These are phyloP conservation scores for Jamesozyma spencerorum DNA, from an alignment of 805 yeast genomes.

Conservation along the genomic window DNA sequence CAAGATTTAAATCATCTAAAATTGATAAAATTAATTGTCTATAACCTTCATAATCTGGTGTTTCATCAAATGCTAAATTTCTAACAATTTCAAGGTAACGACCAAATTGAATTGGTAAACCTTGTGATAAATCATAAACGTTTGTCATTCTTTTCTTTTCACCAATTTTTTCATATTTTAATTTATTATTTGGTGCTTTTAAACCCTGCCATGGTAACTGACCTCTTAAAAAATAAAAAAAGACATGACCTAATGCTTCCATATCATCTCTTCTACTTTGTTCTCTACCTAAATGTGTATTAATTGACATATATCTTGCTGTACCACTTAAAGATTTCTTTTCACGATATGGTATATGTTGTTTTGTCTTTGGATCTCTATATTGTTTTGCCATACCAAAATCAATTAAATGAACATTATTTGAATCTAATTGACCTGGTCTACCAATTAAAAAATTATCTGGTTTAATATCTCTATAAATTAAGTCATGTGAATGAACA, in stretches of 20 bases:
- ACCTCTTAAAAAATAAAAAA: conserved; percentile 69
- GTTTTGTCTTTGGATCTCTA: conserved; percentile 70
- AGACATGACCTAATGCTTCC: conserved; percentile 75
- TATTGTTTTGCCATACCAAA: conserved; percentile 85
- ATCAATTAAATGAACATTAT: conserved; percentile 65
- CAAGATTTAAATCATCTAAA: conserved; percentile 57
- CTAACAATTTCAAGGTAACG: conserved; percentile 85
- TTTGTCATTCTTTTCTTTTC: conserved; percentile 89
- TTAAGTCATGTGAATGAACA: conserved; percentile 67
- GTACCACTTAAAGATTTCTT: conserved; percentile 75
- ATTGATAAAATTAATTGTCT: conserved; percentile 71
- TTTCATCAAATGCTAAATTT: conserved; percentile 81
- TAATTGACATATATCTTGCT: conserved; percentile 80
- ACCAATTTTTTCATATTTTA: conserved; percentile 88
- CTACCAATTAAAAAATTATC: conserved; percentile 57
- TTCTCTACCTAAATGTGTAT: conserved; percentile 80
- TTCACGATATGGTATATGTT: conserved; percentile 76
- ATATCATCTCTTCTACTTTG: conserved; percentile 77
- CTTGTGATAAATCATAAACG: conserved; percentile 75
- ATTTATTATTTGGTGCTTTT: conserved; percentile 77
- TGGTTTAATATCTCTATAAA: conserved; percentile 76
- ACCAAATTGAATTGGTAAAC: conserved; percentile 87
- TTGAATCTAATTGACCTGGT: conserved; percentile 39
- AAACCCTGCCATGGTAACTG: conserved; percentile 87
- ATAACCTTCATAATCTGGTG: conserved; percentile 87